phyloP scores from a whole-genome alignment of 2,329 filamentous ascomycete species.

The Fusarium heterosporum region DNA sequence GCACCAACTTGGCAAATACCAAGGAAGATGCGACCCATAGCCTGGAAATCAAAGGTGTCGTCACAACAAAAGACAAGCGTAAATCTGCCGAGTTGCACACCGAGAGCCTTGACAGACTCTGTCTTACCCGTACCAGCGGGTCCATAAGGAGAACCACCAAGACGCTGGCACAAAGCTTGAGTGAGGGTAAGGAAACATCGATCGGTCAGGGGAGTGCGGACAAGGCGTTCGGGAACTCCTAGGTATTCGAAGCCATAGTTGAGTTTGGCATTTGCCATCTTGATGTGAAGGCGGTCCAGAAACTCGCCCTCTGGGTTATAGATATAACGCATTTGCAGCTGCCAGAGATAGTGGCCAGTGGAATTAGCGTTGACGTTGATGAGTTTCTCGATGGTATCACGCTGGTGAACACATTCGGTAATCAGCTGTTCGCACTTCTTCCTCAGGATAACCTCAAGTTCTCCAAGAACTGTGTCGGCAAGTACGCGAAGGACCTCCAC shows the following conservation, averaged over 20 bases:
- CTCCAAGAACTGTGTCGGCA: constrained; percentile 88
- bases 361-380: constrained; percentile 78
- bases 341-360: constrained; percentile 88
- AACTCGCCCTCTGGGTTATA: constrained; percentile 86
- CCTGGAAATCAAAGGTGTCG: constrained; percentile 99
- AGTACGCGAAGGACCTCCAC: constrained; percentile 87
- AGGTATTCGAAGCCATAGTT: constrained; percentile 99
- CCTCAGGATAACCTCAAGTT: constrained; percentile 85
- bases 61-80: constrained; percentile 99
- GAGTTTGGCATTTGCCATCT: constrained; percentile 96
- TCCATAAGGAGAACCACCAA: constrained; percentile 97
- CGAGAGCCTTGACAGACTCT: constrained; percentile 97
- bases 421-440: constrained; percentile 99
- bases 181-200: constrained; percentile 98
- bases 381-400: constrained; percentile 91
- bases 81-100: constrained; percentile 95
- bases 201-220: constrained; percentile 95
- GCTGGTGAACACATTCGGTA: constrained; percentile 98
- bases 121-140: constrained; percentile 99
- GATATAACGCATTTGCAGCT: constrained; percentile 96
- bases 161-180: constrained; percentile 91
- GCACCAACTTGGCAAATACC: constrained; percentile 99
- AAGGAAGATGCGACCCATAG: constrained; percentile 99
- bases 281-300: constrained; percentile 84
- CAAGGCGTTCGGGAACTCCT: constrained; percentile 93